Conservation (phyloP, 75 land plant species). For the Sequoia sempervirens region DNA sequence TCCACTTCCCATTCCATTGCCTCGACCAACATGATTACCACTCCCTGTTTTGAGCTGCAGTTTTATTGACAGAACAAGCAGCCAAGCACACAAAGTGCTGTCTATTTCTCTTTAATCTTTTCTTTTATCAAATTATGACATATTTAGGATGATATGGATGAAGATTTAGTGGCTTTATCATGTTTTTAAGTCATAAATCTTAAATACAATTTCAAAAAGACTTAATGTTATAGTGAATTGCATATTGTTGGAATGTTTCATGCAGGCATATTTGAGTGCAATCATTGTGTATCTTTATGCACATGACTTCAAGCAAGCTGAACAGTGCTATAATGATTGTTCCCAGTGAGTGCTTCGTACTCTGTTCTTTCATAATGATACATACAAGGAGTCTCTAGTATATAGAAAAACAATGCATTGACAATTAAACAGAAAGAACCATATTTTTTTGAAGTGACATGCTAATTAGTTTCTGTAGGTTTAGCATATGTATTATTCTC, state of each 20-base stretch:
- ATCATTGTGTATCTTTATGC: constrained; percentile 84
- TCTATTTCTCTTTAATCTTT: background rate
- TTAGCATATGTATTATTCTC: background rate
- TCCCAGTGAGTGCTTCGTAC: constrained; percentile 63
- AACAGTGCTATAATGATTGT: constrained; percentile 92
- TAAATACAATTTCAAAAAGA: background rate
- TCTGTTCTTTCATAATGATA: background rate
- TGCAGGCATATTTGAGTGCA: constrained; percentile 95
- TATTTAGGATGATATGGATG: background rate
- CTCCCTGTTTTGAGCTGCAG: background rate
- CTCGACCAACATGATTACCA: background rate
- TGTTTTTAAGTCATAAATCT: background rate
- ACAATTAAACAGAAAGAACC: background rate
- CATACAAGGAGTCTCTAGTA: background rate
- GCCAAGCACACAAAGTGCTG: background rate
- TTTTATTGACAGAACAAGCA: background rate
- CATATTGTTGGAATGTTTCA: background rate
- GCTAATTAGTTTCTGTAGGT: background rate
- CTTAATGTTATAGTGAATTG: background rate
- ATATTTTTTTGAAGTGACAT: background rate
- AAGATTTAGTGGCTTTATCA: background rate
- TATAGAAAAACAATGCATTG: background rate
- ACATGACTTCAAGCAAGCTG: constrained; percentile 85
- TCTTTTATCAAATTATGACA: background rate
- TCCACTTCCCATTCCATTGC: background rate